Evolutionary conservation across 2,329 filamentous ascomycete species (phyloP), one percentile per base, ranked within the genome.

Genomic region (Rutstroemia sp.): DNA sequence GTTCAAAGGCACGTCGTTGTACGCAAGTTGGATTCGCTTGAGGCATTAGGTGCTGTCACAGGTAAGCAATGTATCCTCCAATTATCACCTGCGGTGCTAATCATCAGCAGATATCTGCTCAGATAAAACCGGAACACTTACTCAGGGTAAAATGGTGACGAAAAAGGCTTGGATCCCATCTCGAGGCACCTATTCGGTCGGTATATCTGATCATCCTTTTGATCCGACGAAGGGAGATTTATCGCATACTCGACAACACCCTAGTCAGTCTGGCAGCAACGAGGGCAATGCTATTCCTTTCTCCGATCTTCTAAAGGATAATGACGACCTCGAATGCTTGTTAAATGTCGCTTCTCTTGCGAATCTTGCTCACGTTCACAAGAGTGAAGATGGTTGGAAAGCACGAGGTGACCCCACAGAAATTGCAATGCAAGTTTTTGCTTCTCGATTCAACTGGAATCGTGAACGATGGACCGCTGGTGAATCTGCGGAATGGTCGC

Each of bases 391-490:
- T 2, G 71, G 76, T 53, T 88, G 84, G 84, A 76, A 80, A 55
- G 82, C 80, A 27, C 79, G 82, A 48, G 85, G 84, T 44, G 84
- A 87, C 61, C 83, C 83, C 0, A 87, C 84, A 1, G 86, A 89
- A 63, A 87, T 89, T 58, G 86, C 86, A 1, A 86, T 89, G 47
- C 85, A 89, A 63, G 86, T 89, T 0, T 88, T 89, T 65, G 83
- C 84, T 8, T 81, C 79, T 44, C 81, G 86, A 12, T 89, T 89
- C 67, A 73, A 81, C 55, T 82, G 81, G 76, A 83, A 83, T 58
- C 76, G 80, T 8, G 72, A 76, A 16, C 72, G 73, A 8, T 77
- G 80, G 61, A 77, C 76, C 0, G 72, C 73, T 12, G 79, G 76
- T 2, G 73, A 79, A 1, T 71, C 71, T 4, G 72, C 78, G 0